Conservation (phyloP, 768 basidiomycete species). For the Trametes cinnabarina region DNA sequence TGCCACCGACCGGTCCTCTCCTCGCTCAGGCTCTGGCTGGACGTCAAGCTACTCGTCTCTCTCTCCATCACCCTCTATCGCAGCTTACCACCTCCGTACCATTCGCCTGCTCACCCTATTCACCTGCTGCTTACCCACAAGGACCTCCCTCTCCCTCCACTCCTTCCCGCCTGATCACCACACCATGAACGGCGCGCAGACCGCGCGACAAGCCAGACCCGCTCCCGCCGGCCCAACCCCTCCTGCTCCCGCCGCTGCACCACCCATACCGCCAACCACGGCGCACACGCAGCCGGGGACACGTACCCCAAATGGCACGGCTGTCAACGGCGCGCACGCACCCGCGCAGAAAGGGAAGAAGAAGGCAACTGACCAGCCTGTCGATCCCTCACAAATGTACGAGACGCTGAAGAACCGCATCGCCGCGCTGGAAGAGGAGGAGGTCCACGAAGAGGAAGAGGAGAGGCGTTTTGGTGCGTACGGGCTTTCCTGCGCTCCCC, state of each 20-base stretch:
- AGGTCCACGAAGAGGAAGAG: constrained; percentile 84
- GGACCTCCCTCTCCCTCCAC: not conserved
- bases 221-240: constrained; percentile 34
- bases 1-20: not conserved
- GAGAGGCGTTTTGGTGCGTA: constrained; percentile 71
- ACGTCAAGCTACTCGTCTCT: not conserved
- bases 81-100: constrained; percentile 2
- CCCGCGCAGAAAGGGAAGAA: constrained; percentile 46
- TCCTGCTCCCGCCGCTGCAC: constrained; percentile 57
- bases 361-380: constrained; percentile 69
- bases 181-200: constrained; percentile 23
- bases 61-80: not conserved
- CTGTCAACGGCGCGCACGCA: constrained; percentile 24
- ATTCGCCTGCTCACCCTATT: constrained; percentile 12
- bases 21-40: not conserved
- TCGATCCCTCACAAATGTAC: constrained; percentile 85
- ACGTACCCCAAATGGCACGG: constrained; percentile 26
- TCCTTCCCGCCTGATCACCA: not conserved
- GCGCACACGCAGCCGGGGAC: constrained; percentile 34
- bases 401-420: constrained; percentile 87
- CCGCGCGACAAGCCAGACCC: constrained; percentile 27
- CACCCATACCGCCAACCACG: constrained; percentile 53
- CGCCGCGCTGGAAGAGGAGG: constrained; percentile 86
- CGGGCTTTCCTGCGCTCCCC: constrained; percentile 20
- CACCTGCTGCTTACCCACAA: constrained; percentile 14